Conservation (phyloP, 495 filamentous ascomycete genomes). For the Thermochaetoides thermophila region DNA sequence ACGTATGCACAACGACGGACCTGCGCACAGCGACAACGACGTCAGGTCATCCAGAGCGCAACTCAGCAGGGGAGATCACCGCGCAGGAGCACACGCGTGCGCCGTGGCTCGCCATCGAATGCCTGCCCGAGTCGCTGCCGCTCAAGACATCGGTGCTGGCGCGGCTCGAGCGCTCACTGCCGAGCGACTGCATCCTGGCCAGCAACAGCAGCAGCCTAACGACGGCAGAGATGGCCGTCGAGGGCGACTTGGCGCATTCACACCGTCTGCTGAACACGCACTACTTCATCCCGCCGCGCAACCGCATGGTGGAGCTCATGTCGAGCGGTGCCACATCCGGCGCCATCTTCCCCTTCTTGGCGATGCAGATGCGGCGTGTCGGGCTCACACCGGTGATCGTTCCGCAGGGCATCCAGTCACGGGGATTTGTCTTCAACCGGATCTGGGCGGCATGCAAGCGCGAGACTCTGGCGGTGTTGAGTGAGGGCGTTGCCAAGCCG, state of each 20-base stretch:
- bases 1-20: conserved; percentile 17
- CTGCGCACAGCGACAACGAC: conserved; percentile 16
- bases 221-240: conserved; percentile 30
- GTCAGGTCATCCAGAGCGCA: conserved; percentile 1
- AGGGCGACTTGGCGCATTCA: conserved; percentile 17
- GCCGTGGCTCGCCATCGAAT: conserved; percentile 41
- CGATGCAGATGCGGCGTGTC: conserved; percentile 24
- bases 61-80: conserved; percentile 1
- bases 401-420: conserved; percentile 26
- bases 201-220: conserved; percentile 38
- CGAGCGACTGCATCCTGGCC: conserved; percentile 34
- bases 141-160: conserved; percentile 37
- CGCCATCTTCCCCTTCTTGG: conserved; percentile 31
- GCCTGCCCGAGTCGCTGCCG: conserved; percentile 38
- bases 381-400: conserved; percentile 29
- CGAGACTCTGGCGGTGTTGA: conserved; percentile 36
- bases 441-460: conserved; percentile 46
- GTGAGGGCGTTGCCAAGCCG: conserved; percentile 31
- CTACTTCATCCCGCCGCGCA: conserved; percentile 41
- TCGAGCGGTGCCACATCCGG: conserved; percentile 32
- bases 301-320: conserved; percentile 42
- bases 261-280: conserved; percentile 37
- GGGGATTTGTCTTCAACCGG: conserved; percentile 44
- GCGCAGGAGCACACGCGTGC: conserved; percentile 5
- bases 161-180: conserved; percentile 27